These are phyloP conservation scores for Adansonia grandidieri DNA, from an alignment of 441 rosid genomes.

Conservation along the genomic window DNA sequence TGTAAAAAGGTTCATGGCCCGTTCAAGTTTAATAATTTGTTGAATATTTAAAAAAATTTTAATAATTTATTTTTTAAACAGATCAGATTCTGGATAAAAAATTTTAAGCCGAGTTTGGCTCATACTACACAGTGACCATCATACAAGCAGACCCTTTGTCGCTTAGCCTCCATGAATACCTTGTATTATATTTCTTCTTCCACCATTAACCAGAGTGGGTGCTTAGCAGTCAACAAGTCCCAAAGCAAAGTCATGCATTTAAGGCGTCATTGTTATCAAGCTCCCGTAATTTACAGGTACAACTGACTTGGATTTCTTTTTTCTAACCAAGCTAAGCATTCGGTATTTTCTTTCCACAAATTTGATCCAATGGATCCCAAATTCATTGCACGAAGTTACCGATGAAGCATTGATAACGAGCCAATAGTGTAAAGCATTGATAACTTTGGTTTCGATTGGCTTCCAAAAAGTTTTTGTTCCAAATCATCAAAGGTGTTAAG, in stretches of 20 bases:
- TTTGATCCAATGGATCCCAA: constrained; percentile 5
- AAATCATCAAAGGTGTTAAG: constrained; percentile 37
- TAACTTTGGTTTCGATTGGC: constrained; percentile 17
- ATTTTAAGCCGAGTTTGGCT: no score
- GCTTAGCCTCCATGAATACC: constrained; percentile 18
- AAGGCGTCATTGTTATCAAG: constrained; percentile 16
- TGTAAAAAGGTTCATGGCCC: no score
- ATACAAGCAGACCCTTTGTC: constrained; percentile 23
- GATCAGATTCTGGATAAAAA: no score
- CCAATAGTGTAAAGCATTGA: constrained; percentile 30
- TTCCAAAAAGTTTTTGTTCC: constrained; percentile 22
- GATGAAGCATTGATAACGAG: constrained; percentile 21
- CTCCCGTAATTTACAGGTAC: constrained; percentile 35
- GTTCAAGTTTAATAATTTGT: no score
- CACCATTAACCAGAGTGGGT: constrained; percentile 25
- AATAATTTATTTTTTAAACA: no score
- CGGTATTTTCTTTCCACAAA: constrained; percentile 31
- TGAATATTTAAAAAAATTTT: no score
- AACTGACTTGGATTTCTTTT: constrained; percentile 23
- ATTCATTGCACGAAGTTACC: background rate
- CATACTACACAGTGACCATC: constrained; percentile 23
- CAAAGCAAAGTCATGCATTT: constrained; percentile 33
- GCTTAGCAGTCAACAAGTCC: constrained; percentile 29
- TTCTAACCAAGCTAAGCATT: constrained; percentile 34
- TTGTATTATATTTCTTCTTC: constrained; percentile 2